phyloP scores from a whole-genome alignment of 768 basidiomycete species.

The Kwoniella sp. region DNA sequence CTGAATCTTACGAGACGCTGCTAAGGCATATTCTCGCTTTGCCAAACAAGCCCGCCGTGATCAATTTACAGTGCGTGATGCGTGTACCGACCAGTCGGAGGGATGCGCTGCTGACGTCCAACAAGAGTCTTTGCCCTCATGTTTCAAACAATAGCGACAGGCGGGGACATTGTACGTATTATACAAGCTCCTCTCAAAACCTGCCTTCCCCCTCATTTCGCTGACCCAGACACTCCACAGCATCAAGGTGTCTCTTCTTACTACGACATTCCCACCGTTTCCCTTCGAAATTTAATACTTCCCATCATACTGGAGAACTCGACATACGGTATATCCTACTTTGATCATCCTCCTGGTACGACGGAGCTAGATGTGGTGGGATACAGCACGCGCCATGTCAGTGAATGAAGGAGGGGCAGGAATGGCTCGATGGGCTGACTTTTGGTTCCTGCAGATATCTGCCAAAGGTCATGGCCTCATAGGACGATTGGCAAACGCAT shows the following conservation, averaged over 20 bases:
- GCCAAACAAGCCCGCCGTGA: slow-evolving; percentile 8
- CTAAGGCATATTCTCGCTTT: slow-evolving; percentile 5
- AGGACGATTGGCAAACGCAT: background rate
- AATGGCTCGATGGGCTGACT: background rate
- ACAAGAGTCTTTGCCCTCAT: slow-evolving; percentile 3
- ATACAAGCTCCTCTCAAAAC: background rate
- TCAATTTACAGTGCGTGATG: slow-evolving; percentile 4
- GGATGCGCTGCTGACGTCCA: background rate
- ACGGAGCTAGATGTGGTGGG: background rate
- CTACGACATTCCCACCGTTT: slow-evolving; percentile 7
- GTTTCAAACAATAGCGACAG: slow-evolving; percentile 6
- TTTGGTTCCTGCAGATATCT: background rate
- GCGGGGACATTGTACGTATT: slow-evolving; percentile 9
- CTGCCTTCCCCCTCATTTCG: background rate
- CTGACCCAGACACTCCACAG: slow-evolving; percentile 3
- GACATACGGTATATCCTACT: background rate
- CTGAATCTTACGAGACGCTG: background rate
- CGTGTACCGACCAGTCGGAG: background rate
- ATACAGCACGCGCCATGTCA: background rate
- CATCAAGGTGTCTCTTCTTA: slow-evolving; percentile 6
- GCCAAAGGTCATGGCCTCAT: background rate
- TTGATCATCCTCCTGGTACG: background rate
- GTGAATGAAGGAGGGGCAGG: background rate
- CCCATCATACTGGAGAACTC: slow-evolving; percentile 10
- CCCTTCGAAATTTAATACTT: slow-evolving; percentile 4